These are phyloP conservation scores for Gaeumannomyces sp. DNA, from an alignment of 2,329 filamentous ascomycete genomes.

Conservation along the genomic window DNA sequence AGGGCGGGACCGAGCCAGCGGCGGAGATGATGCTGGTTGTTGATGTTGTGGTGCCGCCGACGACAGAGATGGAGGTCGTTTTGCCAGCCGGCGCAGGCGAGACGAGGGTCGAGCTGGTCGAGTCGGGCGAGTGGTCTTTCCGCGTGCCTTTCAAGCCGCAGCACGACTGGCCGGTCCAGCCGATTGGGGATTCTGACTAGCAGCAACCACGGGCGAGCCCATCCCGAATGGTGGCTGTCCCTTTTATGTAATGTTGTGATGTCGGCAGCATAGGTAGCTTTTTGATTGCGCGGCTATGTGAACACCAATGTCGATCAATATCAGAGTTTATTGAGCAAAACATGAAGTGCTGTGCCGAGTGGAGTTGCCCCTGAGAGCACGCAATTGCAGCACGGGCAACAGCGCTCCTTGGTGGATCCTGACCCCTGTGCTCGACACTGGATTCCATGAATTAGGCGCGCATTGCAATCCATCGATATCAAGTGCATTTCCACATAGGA, in stretches of 20 bases:
- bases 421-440: too few relatives aligned
- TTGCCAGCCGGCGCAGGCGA: neutral
- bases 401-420: neutral
- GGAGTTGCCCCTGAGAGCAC: neutral
- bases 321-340: too few relatives aligned
- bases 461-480: too few relatives aligned
- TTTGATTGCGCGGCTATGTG: too few relatives aligned
- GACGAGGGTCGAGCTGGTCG: neutral
- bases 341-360: neutral
- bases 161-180: neutral
- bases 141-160: neutral
- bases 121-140: neutral
- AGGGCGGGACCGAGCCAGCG: slow-evolving; percentile 8
- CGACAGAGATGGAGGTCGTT: neutral
- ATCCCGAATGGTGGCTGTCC: too few relatives aligned
- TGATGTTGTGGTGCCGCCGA: neutral
- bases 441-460: too few relatives aligned
- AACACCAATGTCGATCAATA: neutral
- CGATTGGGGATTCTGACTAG: too few relatives aligned
- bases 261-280: too few relatives aligned
- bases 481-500: too few relatives aligned
- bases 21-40: neutral
- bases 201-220: too few relatives aligned
- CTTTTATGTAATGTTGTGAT: too few relatives aligned
- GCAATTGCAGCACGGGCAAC: neutral